Base-by-base conservation (phyloP, 441 rosid genomes). In the Adansonia grandidieri region DNA sequence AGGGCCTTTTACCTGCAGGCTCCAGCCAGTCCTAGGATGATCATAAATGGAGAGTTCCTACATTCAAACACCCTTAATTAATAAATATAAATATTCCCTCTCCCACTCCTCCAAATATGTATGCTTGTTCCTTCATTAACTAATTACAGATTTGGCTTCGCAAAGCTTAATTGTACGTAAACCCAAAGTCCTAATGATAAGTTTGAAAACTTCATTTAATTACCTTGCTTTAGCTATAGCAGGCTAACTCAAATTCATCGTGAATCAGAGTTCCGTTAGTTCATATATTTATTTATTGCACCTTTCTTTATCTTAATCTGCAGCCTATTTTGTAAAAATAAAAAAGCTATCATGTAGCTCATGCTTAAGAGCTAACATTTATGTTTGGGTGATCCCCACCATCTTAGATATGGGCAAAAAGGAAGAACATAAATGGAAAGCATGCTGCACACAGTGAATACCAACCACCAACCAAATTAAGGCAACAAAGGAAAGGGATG, bases 361-460 rank as follows among this genome's bases (percentile, higher is more conserved):
- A 58, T 20, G 63, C 11, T 57, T 60, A 61, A 22, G n/a, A 56
- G 9, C 8, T 22, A 11, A 28, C 3, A 11, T 62, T 62, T 28
- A 28, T 4, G 17, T 62, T 62, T 32, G 45, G 68, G 20, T 37
- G 69, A 64, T 37, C 47, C 47, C 47, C 69, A 37, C 20, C 47
- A 64, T 64, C 47, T 37, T 32, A 64, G 15, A 64, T 64, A 64
- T 37, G 69, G 37, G 15, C 69, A 64, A 64, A 64, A 64, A 32
- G 69, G 47, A 14, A 37, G 4, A 32, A 32, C 40, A 32, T 32
- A 2, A 32, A 32, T 32, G 40, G 40, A 32, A 32, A 32, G 40
- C 40, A 32, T 32, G 40, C 5, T 32, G 40, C 40, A 32, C 40
- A 3, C 40, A 32, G 40, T 32, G 40, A 32, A 32, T 32, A 45